Evolutionary conservation across 306 rosid species (phyloP), one percentile per base, ranked within the genome.

Genomic region (Astragalus glycyphyllos): DNA sequence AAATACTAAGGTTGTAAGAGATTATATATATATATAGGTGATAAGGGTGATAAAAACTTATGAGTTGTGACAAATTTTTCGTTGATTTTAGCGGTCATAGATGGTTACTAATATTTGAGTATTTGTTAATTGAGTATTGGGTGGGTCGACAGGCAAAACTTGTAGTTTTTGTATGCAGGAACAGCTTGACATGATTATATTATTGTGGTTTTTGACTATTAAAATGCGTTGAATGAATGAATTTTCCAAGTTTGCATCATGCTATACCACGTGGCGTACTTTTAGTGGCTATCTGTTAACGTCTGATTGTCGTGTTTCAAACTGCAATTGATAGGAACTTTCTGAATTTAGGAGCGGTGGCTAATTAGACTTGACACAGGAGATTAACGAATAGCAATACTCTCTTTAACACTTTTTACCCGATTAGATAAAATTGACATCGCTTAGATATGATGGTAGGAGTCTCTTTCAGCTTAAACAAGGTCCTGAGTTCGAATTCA

Each of bases 131-230:
- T 14, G 6, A n/a, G 69, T 14, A 3, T n/a, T 62, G 62, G 48
- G 13, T 41, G 51, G 56, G 41, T 70, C 49, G 55, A 31, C 69
- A 85, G 85, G 81, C 88, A 81, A 81, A 78, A n/a, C 55, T 20
- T 73, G 57, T 48, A 59, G 60, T 49, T 6, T 26, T 26, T 26
- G 31, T 26, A 3, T 60, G 41, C 14, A 6, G 56, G 42, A 80
- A 47, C 23, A 42, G 55, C 66, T 50, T 61, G 51, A 29, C 40
- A 59, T 8, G 48, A 49, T 1, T 15, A 8, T 32, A 42, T 34
- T 42, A 23, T 13, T 8, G 46, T 16, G 23, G 62, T 2, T 41
- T 62, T 68, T 68, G 77, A 77, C 55, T 70, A 8, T 48, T 17
- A n/a, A 71, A 71, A 46, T 64, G 68, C 71, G 70, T 40, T 40